A percentile compares a stretch with the other conserved stretches of the same genome.
These are phyloP conservation scores for Ogataea degrootiae DNA, from an alignment of 805 yeast species.

Conservation along the genomic window DNA sequence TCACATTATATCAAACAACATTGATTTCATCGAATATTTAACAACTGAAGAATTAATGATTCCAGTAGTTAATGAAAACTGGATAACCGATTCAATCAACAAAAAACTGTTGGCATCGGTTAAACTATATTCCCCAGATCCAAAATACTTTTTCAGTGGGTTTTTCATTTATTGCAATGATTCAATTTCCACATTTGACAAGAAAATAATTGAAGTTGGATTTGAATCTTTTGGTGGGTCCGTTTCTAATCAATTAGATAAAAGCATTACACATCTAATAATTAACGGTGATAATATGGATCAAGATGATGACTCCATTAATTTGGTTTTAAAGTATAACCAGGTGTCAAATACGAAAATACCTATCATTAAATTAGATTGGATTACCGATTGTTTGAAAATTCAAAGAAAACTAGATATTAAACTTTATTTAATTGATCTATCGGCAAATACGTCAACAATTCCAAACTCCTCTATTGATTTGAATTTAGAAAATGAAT, in stretches of 20 bases:
- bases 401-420: conserved; percentile 48
- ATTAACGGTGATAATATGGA: conserved; percentile 39
- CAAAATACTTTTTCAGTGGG: conserved; percentile 56
- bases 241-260: conserved; percentile 55
- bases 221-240: conserved; percentile 77
- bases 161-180: conserved; percentile 49
- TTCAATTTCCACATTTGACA: conserved; percentile 52
- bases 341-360: conserved; percentile 36
- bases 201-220: conserved; percentile 64
- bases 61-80: conserved; percentile 58
- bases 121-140: conserved; percentile 68
- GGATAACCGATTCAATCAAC: conserved; percentile 50
- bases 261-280: conserved; percentile 75
- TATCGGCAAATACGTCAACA: conserved; percentile 12
- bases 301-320: conserved; percentile 41
- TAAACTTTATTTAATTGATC: conserved; percentile 43
- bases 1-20: conserved; percentile 49
- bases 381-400: conserved; percentile 72
- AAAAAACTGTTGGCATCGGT: conserved; percentile 42
- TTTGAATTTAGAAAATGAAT: not conserved
- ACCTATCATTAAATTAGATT: conserved; percentile 66
- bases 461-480: conserved; percentile 10
- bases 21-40: conserved; percentile 47
- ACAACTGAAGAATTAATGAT: conserved; percentile 49
- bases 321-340: conserved; percentile 22